A percentile compares a stretch with the other conserved stretches of the same genome.
These are phyloP conservation scores for carrot (Daucus carota) DNA, from an alignment of 129 eudicot species.

Conservation along the genomic window DNA sequence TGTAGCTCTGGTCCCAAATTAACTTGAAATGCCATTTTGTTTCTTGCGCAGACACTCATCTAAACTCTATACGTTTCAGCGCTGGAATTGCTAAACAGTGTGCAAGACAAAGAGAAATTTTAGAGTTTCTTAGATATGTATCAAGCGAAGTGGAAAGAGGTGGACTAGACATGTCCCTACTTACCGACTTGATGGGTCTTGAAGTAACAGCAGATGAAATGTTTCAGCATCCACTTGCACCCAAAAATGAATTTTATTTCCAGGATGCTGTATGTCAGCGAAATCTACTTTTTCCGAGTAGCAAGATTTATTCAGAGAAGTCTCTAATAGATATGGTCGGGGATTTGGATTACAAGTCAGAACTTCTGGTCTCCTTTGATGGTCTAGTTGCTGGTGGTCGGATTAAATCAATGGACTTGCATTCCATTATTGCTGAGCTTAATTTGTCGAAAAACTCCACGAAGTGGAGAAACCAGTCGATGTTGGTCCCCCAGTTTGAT, in stretches of 20 bases:
- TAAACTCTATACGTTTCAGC: slow-evolving; percentile 39
- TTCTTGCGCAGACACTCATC: slow-evolving; percentile 35
- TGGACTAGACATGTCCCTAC: slow-evolving; percentile 31
- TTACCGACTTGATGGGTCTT: slow-evolving; percentile 38
- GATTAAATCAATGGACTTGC: slow-evolving; percentile 50
- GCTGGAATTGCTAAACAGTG: slow-evolving; percentile 40
- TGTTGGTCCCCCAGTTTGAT: slow-evolving; percentile 62
- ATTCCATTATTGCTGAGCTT: slow-evolving; percentile 51
- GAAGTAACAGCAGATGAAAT: slow-evolving; percentile 25
- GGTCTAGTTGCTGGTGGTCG: slow-evolving; percentile 21
- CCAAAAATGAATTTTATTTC: slow-evolving; percentile 17
- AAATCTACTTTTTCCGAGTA: slow-evolving; percentile 34
- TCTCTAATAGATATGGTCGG: slow-evolving; percentile 33
- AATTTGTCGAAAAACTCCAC: slow-evolving; percentile 32
- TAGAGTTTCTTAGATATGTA: slow-evolving; percentile 38
- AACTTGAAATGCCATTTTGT: neutral
- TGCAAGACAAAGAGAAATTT: slow-evolving; percentile 24
- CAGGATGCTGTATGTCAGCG: slow-evolving; percentile 23
- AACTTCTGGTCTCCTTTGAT: slow-evolving; percentile 25
- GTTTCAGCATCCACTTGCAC: slow-evolving; percentile 11
- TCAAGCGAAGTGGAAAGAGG: slow-evolving; percentile 34
- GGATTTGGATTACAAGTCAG: slow-evolving; percentile 33
- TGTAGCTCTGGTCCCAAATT: neutral
- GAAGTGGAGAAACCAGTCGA: slow-evolving; percentile 37
- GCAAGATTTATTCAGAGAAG: slow-evolving; percentile 23